Conservation (phyloP, 495 filamentous ascomycete genomes). For the Podospora pseudoanserina region DNA sequence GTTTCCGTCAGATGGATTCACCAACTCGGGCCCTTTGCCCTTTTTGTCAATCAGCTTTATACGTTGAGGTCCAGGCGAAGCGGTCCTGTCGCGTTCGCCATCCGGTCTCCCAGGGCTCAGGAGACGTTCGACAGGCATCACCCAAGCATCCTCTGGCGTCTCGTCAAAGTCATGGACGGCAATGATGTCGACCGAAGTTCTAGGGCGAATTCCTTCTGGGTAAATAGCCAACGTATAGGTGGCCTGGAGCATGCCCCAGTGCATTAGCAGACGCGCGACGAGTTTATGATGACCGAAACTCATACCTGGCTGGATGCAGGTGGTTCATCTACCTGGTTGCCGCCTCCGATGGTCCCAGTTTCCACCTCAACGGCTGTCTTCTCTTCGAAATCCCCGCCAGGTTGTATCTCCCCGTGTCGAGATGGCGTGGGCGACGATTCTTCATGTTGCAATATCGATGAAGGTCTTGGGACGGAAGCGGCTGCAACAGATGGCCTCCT, state of each 20-base stretch:
- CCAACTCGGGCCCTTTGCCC: not conserved
- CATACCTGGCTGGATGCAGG: not conserved
- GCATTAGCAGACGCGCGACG: not conserved
- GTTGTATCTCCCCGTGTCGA: not conserved
- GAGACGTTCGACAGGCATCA: not conserved
- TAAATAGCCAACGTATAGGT: not conserved
- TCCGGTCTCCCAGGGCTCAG: not conserved
- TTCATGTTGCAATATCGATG: not conserved
- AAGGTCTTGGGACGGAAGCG: not conserved
- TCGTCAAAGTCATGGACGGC: conserved; percentile 21
- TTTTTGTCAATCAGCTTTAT: not conserved
- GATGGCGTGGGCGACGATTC: not conserved
- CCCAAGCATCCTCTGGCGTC: conserved; percentile 14
- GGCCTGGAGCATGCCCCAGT: not conserved
- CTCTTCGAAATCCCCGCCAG: not conserved
- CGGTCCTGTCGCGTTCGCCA: not conserved
- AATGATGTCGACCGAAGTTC: conserved; percentile 14
- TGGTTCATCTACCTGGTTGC: not conserved
- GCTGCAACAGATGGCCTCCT: not conserved
- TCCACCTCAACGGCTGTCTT: not conserved
- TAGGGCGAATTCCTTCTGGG: not conserved
- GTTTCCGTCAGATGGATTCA: not conserved
- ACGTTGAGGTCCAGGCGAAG: not conserved
- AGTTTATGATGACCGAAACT: not conserved
- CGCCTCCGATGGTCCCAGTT: not conserved